Conservation (phyloP, 495 filamentous ascomycete species). For the Oleoguttula mirabilis region DNA sequence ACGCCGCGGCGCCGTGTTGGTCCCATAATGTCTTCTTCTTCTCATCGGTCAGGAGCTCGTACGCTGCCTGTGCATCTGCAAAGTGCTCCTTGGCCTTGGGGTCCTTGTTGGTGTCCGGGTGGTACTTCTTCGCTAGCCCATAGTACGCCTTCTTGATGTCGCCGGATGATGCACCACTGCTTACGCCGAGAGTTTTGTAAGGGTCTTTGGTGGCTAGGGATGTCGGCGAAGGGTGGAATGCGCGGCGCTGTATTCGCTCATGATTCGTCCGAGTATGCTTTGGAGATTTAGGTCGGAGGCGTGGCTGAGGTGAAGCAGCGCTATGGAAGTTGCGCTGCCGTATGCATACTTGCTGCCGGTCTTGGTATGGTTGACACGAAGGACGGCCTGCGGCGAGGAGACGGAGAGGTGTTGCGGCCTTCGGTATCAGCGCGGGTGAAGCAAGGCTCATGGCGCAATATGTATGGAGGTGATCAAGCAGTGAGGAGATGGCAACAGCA, state of each 20-base stretch:
- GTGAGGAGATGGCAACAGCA: not conserved
- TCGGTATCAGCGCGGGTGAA: constrained; percentile 37
- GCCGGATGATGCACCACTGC: constrained; percentile 59
- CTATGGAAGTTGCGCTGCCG: constrained; percentile 2
- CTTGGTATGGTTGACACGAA: constrained; percentile 27
- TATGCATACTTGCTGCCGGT: constrained; percentile 33
- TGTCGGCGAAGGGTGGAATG: constrained; percentile 55
- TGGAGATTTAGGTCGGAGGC: not conserved
- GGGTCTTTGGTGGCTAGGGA: constrained; percentile 61
- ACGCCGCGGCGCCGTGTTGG: constrained; percentile 75
- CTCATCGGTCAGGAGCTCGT: constrained; percentile 81
- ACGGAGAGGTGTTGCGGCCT: constrained; percentile 39
- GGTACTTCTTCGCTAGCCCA: constrained; percentile 92
- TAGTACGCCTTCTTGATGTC: constrained; percentile 99
- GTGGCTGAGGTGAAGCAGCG: not conserved
- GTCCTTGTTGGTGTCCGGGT: constrained; percentile 97
- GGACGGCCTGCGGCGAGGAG: constrained; percentile 32
- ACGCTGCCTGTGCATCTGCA: constrained; percentile 77
- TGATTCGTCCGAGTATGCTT: constrained; percentile 12
- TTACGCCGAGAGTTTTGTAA: constrained; percentile 75
- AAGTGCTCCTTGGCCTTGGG: constrained; percentile 85
- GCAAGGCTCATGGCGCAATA: constrained; percentile 17
- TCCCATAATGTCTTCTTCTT: constrained; percentile 88
- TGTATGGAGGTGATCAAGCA: not conserved
- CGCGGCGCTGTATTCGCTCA: constrained; percentile 13